These are phyloP conservation scores for Chaetomiaceae sp. DNA, from an alignment of 2,329 filamentous ascomycete species.

Conservation along the genomic window DNA sequence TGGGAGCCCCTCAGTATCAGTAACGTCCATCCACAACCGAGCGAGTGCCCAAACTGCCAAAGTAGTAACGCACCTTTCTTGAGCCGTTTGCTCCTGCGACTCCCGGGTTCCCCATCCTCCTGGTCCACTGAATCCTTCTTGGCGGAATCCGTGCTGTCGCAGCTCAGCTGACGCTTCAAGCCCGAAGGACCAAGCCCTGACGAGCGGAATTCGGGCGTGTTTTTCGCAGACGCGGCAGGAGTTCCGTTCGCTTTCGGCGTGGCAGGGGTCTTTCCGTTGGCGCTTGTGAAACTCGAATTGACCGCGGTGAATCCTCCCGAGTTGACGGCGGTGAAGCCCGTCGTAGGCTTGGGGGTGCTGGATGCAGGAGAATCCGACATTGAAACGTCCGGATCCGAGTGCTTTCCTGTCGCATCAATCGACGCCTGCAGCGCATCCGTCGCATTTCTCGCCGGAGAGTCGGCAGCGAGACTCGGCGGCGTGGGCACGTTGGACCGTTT, in stretches of 20 bases:
- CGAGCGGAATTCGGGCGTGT: conserved; percentile 61
- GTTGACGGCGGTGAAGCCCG: conserved; percentile 59
- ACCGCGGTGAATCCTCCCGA: conserved; percentile 67
- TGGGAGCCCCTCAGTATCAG: conserved; percentile 37
- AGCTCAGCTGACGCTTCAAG: conserved; percentile 74
- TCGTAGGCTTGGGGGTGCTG: conserved; percentile 39
- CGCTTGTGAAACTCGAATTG: conserved; percentile 64
- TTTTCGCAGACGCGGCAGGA: conserved; percentile 59
- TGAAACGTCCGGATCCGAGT: conserved; percentile 44
- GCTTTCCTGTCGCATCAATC: conserved; percentile 42
- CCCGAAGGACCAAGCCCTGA: conserved; percentile 50
- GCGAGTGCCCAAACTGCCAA: too few relatives aligned
- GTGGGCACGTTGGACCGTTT: conserved; percentile 60
- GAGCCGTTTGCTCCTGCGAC: conserved; percentile 84
- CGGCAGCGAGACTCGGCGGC: conserved; percentile 53
- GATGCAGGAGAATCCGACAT: conserved; percentile 43
- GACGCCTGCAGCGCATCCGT: conserved; percentile 50
- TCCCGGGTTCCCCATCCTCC: conserved; percentile 61
- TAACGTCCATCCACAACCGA: conserved; percentile 4
- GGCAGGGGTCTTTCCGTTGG: conserved; percentile 61
- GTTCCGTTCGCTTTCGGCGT: conserved; percentile 59
- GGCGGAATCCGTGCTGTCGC: conserved; percentile 46
- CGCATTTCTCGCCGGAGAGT: conserved; percentile 62
- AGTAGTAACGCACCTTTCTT: conserved; percentile 66
- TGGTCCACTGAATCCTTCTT: conserved; percentile 47